Conservation (phyloP, 495 filamentous ascomycete genomes). For the Penicillium flavigenum region DNA sequence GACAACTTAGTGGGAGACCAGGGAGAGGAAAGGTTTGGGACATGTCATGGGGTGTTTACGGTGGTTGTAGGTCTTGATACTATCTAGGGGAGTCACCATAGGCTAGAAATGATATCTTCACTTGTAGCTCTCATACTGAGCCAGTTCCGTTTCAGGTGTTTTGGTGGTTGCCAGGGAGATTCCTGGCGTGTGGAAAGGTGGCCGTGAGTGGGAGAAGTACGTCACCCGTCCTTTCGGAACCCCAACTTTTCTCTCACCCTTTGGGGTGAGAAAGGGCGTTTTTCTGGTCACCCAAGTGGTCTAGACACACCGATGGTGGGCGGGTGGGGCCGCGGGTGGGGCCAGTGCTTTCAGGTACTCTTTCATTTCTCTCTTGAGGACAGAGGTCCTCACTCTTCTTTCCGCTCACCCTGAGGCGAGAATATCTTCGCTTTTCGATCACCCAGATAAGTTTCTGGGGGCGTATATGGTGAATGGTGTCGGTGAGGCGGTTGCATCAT, state of each 20-base stretch:
- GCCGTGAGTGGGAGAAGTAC: no score
- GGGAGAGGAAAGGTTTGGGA: no score
- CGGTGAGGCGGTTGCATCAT: not conserved
- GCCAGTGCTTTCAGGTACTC: constrained; percentile 1
- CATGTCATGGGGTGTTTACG: no score
- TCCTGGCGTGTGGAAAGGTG: not conserved
- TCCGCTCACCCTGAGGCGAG: not conserved
- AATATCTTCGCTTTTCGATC: constrained; percentile 1
- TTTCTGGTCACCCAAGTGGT: not conserved
- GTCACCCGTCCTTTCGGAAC: not conserved
- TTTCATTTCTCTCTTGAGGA: not conserved
- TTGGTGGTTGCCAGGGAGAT: not conserved
- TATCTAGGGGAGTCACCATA: no score
- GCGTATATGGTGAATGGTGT: not conserved
- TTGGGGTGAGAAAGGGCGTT: not conserved
- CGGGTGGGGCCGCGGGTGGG: no score
- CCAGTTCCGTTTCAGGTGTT: not conserved
- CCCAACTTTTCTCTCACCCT: not conserved
- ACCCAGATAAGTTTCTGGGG: not conserved
- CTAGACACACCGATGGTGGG: not conserved
- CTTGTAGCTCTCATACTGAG: constrained; percentile 1
- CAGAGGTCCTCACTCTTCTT: constrained; percentile 2
- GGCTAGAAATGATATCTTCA: not conserved
- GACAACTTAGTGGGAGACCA: no score
- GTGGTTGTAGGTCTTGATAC: no score